Evolutionary conservation across 495 filamentous ascomycete genomes (phyloP), one percentile per base, ranked within the genome.

Genomic region (Glutinoglossum americanum): DNA sequence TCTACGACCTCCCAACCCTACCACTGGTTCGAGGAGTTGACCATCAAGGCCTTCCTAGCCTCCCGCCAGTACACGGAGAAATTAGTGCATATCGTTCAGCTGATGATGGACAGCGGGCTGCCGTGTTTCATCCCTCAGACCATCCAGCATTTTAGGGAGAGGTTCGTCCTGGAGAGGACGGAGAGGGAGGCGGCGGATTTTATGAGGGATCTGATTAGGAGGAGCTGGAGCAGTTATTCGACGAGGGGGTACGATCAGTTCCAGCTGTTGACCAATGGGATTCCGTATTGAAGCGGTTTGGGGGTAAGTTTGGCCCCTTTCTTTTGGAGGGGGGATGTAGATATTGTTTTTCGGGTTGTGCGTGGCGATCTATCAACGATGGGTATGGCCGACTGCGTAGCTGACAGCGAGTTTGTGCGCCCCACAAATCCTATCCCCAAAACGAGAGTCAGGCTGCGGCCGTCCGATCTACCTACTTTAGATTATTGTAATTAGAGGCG

Each of bases 91-190:
- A 83, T 96, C 62, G 89, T 99, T 17, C 71, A 86, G 35, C 73
- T 94, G 60, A 99, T 99, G 93, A 79, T 97, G 68, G 92, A 95
- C 62, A 92, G 85, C 64, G 92, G 92, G 41, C 69, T 99, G 63
- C 93, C 93, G 0, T 99, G 93, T 69, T 99, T 99, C 77, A 99
- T 97, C 68, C 89, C 92, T 0, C 87, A 95, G 65, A 94, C 87
- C 0, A 81, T 99, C 25, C 80, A 83, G 64, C 84, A 93, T 69
- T 94, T 99, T 71, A 84, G 80, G 62, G 87, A 96, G 60, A 76
- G 93, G 13, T 97, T 99, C 64, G 90, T 94, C 55, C 70, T 94
- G 55, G 89, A 99, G 48, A 93, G 85, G 73, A 89, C 71, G 54
- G 93, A 99, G 67, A 77, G 88, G 55, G 93, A 99, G 65, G 93